phyloP scores from a whole-genome alignment of 495 filamentous ascomycete species.

The Aspergillus haitiensis region DNA sequence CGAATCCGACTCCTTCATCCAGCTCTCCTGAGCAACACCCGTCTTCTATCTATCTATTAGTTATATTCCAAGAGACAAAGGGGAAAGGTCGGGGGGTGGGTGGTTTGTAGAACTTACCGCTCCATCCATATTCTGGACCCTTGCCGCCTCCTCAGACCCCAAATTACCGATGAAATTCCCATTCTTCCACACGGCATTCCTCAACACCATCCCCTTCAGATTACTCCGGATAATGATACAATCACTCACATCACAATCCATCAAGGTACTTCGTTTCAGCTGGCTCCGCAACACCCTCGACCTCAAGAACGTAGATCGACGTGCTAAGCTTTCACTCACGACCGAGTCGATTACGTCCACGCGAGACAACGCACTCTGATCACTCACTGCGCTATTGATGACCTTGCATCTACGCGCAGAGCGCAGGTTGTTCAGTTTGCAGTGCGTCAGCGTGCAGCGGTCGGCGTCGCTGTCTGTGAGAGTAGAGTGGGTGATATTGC shows the following conservation, averaged over 20 bases:
- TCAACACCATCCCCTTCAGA: slow-evolving; percentile 35
- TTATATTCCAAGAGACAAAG: neutral
- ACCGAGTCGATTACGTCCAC: slow-evolving; percentile 24
- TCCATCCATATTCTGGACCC: slow-evolving; percentile 19
- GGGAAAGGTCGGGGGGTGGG: too few relatives aligned
- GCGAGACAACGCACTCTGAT: slow-evolving; percentile 19
- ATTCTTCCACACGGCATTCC: slow-evolving; percentile 39
- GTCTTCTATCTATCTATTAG: slow-evolving; percentile 4
- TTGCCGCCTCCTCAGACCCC: slow-evolving; percentile 21
- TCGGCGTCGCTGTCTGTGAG: slow-evolving; percentile 21
- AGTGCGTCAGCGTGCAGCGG: slow-evolving; percentile 22
- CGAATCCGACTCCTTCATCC: slow-evolving; percentile 13
- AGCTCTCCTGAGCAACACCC: slow-evolving; percentile 1
- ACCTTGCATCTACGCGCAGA: slow-evolving; percentile 24
- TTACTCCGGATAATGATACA: slow-evolving; percentile 31
- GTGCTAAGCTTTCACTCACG: slow-evolving; percentile 24
- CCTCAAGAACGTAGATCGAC: slow-evolving; percentile 14
- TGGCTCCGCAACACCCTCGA: slow-evolving; percentile 20
- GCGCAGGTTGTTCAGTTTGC: slow-evolving; percentile 22
- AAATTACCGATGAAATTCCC: slow-evolving; percentile 34
- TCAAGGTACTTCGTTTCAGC: slow-evolving; percentile 22
- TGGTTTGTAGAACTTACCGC: slow-evolving; percentile 16
- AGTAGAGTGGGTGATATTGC: slow-evolving; percentile 24
- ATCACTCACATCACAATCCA: slow-evolving; percentile 34
- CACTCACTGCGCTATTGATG: slow-evolving; percentile 23